Conservation (phyloP, 2,329 filamentous ascomycete species). For the Pezicula carpinea region DNA sequence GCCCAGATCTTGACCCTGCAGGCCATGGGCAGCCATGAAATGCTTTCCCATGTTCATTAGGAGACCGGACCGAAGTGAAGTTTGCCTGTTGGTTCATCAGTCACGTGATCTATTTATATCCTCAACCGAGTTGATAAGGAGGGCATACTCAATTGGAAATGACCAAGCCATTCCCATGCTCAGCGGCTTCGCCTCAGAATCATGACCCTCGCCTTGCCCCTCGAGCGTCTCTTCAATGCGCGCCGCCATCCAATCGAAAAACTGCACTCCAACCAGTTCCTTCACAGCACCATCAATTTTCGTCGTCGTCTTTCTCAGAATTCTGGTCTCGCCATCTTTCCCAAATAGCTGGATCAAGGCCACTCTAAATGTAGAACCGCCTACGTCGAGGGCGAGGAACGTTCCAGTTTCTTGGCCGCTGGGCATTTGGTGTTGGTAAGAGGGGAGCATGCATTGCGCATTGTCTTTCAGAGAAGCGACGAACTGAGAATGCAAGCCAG, state of each 20-base stretch:
- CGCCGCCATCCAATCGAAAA: constrained; percentile 66
- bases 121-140: not conserved
- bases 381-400: constrained; percentile 63
- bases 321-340: constrained; percentile 40
- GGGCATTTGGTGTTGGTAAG: constrained; percentile 60
- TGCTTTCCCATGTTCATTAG: constrained; percentile 63
- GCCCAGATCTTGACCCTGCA: constrained; percentile 56
- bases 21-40: constrained; percentile 53
- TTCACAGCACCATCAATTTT: constrained; percentile 53
- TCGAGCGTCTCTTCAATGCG: constrained; percentile 53
- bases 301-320: constrained; percentile 51
- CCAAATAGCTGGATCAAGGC: constrained; percentile 57
- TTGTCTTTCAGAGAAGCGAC: constrained; percentile 46
- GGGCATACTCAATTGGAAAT: constrained; percentile 62
- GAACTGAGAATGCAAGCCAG: constrained; percentile 50
- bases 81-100: constrained; percentile 48
- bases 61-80: constrained; percentile 54
- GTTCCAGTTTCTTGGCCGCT: constrained; percentile 54
- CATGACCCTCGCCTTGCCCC: constrained; percentile 34
- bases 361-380: constrained; percentile 62
- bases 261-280: constrained; percentile 50
- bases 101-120: constrained; percentile 10
- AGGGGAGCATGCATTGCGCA: constrained; percentile 58
- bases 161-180: constrained; percentile 63
- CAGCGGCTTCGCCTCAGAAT: constrained; percentile 36